phyloP scores from a whole-genome alignment of 768 basidiomycete genomes.

The Termitomyces sp. region DNA sequence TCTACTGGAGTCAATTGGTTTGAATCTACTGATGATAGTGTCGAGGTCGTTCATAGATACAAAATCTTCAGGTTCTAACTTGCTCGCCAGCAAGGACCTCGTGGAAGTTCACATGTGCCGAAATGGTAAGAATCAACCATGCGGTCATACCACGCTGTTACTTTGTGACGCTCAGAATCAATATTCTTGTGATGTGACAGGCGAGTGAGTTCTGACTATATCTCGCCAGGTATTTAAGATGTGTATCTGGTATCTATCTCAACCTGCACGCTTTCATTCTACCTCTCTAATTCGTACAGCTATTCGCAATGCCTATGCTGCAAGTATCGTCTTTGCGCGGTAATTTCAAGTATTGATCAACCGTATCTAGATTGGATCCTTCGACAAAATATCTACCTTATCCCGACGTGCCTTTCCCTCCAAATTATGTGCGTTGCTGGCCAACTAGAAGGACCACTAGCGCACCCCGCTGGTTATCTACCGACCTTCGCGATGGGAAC shows the following conservation, averaged over 20 bases:
- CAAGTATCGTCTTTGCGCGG: neutral
- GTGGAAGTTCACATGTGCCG: no score
- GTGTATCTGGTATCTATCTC: neutral
- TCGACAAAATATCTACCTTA: conserved; percentile 71
- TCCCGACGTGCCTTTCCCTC: conserved; percentile 49
- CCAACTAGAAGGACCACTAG: conserved; percentile 54
- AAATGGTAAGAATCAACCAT: neutral
- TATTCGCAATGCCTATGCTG: neutral
- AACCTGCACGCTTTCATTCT: neutral
- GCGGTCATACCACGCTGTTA: neutral
- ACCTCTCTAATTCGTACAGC: neutral
- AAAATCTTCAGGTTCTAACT: neutral
- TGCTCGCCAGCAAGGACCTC: neutral
- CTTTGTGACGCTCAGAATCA: neutral
- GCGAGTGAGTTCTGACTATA: neutral
- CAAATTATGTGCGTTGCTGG: conserved; percentile 57
- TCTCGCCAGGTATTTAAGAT: neutral
- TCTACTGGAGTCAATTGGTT: neutral
- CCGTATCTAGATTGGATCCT: conserved; percentile 46
- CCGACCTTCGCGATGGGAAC: conserved; percentile 81
- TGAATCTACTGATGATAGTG: neutral
- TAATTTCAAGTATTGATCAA: neutral
- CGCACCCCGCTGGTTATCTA: conserved; percentile 77
- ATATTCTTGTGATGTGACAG: neutral
- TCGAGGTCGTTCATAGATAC: neutral